Evolutionary conservation across 257 asterid species (phyloP).

Genomic region (Petunia axillaris): DNA sequence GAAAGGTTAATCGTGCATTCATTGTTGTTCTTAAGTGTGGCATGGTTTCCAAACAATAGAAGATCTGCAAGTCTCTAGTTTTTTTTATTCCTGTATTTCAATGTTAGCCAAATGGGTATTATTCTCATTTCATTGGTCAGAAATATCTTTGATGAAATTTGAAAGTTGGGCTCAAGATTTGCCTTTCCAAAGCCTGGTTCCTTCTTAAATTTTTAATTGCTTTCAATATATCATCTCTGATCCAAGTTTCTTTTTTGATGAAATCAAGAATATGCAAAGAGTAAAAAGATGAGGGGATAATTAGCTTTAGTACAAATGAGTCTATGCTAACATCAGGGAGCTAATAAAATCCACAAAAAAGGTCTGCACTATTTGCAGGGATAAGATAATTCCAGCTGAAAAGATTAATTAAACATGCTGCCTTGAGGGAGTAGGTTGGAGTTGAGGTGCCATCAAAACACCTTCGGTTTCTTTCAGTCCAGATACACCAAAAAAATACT

Average conservation of each 20-base stretch:
- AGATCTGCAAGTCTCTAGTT: neutral
- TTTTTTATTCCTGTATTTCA: neutral
- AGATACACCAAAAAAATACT: too few relatives aligned
- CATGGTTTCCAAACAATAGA: neutral
- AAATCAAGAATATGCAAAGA: too few relatives aligned
- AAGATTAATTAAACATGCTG: too few relatives aligned
- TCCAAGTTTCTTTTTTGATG: conserved; percentile 24
- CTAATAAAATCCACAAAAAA: too few relatives aligned
- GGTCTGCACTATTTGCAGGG: too few relatives aligned
- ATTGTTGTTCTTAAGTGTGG: neutral
- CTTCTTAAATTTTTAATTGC: neutral
- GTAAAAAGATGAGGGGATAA: too few relatives aligned
- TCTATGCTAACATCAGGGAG: too few relatives aligned
- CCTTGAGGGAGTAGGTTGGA: too few relatives aligned
- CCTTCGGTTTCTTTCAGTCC: too few relatives aligned
- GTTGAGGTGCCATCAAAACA: too few relatives aligned
- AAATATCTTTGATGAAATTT: neutral
- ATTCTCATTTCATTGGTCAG: neutral
- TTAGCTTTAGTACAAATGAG: too few relatives aligned
- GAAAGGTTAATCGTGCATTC: neutral
- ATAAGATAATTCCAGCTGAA: too few relatives aligned
- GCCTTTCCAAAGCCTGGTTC: neutral
- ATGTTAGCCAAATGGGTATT: conserved; percentile 11
- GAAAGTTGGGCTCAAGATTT: conserved; percentile 9
- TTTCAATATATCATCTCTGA: neutral